A percentile compares a stretch with the other conserved stretches of the same genome.
phyloP scores from a whole-genome alignment of 2,329 filamentous ascomycete genomes.

The Fusarium sp. region DNA sequence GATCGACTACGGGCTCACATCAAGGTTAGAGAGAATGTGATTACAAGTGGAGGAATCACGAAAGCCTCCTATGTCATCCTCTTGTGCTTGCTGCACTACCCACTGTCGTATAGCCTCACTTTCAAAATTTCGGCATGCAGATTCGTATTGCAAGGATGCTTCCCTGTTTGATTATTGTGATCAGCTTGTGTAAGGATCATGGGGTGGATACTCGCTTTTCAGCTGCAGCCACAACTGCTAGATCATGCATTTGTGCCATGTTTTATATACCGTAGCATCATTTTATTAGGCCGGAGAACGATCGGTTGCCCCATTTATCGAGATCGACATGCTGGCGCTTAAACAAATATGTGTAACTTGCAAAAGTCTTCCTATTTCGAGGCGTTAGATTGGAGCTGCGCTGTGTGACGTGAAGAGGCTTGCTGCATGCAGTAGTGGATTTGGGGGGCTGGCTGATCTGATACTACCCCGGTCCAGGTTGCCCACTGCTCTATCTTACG shows the following conservation, averaged over 20 bases:
- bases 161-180: background rate
- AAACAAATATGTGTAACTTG: accelerated
- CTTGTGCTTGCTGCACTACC: background rate
- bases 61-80: background rate
- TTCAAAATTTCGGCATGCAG: background rate
- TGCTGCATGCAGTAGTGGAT: background rate
- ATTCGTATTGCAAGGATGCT: background rate
- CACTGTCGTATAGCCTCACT: background rate
- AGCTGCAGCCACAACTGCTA: background rate
- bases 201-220: background rate
- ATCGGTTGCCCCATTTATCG: background rate
- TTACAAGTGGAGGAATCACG: background rate
- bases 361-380: background rate
- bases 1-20: background rate
- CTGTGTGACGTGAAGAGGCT: background rate
- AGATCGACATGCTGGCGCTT: background rate
- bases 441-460: background rate
- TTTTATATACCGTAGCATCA: background rate
- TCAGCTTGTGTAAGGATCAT: background rate
- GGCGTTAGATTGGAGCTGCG: background rate
- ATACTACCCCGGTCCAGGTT: background rate
- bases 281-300: background rate
- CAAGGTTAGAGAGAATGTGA: background rate
- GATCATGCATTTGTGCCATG: background rate
- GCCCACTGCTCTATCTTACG: background rate